phyloP scores from a whole-genome alignment of 257 asterid genomes.

The Misopates orontium region DNA sequence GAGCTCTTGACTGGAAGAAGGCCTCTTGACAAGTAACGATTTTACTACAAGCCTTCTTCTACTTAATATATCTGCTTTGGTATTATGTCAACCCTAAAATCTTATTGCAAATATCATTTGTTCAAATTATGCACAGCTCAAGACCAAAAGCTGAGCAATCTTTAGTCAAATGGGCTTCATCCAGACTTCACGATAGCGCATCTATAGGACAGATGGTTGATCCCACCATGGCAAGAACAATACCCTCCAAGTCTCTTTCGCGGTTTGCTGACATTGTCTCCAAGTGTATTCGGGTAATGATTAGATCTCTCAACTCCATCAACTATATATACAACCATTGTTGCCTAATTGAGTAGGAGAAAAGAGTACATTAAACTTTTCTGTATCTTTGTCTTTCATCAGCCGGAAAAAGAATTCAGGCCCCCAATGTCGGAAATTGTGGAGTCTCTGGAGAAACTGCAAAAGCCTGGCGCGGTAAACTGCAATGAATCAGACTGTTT shows the following conservation, averaged over 20 bases:
- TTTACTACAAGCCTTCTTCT: not conserved
- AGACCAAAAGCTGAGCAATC: constrained; percentile 68
- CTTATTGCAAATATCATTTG: no score
- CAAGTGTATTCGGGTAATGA: constrained; percentile 76
- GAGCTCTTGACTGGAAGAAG: constrained; percentile 85
- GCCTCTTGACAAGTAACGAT: constrained; percentile 64
- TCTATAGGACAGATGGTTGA: constrained; percentile 76
- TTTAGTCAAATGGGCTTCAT: constrained; percentile 80
- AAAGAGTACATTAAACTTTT: constrained; percentile 3
- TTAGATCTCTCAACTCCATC: not conserved
- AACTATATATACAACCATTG: no score
- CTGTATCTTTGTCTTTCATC: constrained; percentile 26
- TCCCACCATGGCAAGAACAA: constrained; percentile 53
- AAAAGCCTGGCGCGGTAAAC: no score
- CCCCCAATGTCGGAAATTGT: constrained; percentile 69
- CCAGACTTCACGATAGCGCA: constrained; percentile 71
- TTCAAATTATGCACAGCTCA: constrained; percentile 40
- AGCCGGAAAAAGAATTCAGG: constrained; percentile 88
- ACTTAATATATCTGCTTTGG: not conserved
- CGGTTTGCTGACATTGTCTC: constrained; percentile 76
- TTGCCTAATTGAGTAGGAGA: not conserved
- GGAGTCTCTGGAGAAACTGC: constrained; percentile 50
- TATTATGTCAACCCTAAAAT: no score
- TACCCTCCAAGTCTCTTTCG: constrained; percentile 65
- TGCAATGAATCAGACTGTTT: no score